Percentiles rank a stretch among this genome's conserved stretches.
These are phyloP conservation scores for Salvia rosmarinus DNA, from an alignment of 257 asterid genomes.

Conservation along the genomic window DNA sequence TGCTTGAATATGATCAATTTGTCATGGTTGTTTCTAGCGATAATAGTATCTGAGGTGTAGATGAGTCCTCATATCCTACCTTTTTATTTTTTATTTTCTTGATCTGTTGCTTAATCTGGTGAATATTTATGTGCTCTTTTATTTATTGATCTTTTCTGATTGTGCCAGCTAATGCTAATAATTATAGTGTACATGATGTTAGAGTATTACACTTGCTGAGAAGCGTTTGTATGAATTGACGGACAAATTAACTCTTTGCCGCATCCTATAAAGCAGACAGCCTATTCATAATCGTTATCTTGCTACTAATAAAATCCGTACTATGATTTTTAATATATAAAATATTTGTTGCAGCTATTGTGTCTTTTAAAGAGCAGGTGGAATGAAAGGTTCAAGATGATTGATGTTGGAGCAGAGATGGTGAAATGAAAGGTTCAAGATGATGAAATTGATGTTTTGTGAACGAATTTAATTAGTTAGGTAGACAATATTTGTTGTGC, in stretches of 20 bases:
- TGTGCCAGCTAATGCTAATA: slow-evolving; percentile 9
- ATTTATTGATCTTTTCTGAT: not conserved
- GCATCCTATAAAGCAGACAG: not conserved
- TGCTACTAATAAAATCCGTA: not conserved
- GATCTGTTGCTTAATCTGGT: not conserved
- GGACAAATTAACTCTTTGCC: not conserved
- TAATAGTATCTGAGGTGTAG: not conserved
- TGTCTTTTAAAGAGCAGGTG: slow-evolving; percentile 88
- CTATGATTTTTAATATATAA: slow-evolving; percentile 24
- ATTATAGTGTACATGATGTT: not conserved
- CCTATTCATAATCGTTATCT: slow-evolving; percentile 5
- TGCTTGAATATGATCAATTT: not conserved
- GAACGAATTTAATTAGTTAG: too few species aligned
- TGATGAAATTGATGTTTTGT: too few species aligned
- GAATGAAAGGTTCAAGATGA: too few species aligned
- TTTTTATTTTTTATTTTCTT: not conserved
- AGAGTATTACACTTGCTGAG: not conserved
- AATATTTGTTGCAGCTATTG: slow-evolving; percentile 73
- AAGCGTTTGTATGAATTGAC: slow-evolving; percentile 13
- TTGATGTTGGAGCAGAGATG: too few species aligned
- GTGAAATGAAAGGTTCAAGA: too few species aligned
- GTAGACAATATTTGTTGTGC: too few species aligned
- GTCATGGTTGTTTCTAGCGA: not conserved
- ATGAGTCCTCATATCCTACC: not conserved
- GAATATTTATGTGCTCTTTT: not conserved